Evolutionary conservation across 306 rosid species (phyloP), one percentile per base, ranked within the genome.

Genomic region (Dalbergia oliveri): DNA sequence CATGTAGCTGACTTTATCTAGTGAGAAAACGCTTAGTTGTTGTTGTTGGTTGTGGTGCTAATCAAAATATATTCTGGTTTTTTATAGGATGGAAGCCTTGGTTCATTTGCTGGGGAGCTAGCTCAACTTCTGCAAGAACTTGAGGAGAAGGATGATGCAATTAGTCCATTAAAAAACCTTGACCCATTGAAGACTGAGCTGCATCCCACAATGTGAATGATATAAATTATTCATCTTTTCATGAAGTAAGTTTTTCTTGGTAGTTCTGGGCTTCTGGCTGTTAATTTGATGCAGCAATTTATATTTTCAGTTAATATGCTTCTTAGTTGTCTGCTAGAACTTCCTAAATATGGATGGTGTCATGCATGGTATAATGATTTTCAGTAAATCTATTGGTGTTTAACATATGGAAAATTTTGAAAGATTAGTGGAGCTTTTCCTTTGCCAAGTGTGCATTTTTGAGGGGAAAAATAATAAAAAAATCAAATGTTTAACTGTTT

Each of bases 111-210:
- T 0, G 88, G 88, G 9, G 98, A 90, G 77, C 85, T 88, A 49
- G 95, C 86, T 53, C 92, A 88, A 66, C 84, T 94, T 50, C 73
- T 94, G 89, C 97, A 91, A 86, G 90, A 71, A 19, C 81, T 85
- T 23, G 97, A 90, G 68, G 99, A 91, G 88, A 90, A 91, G 65
- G 99, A 94, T 80, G 97, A 94, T 72, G 99, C 97, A 51, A 90
- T 86, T 64, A 93, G 99, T 85, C 92, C 94, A 35, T 87, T 94
- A 76, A 92, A 90, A 59, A 94, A 91, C 64, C 91, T 85, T 62
- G 83, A 6, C 45, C 73, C 69, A 11, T 75, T 71, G 41, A 93
- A 93, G 76, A 87, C 74, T 11, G 94, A 93, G 87, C 86, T 84
- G 41, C 87, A 88, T 33, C 83, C 73, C 89, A 84, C 31, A 77